These are phyloP conservation scores for Aspergillus melleus DNA, from an alignment of 2,329 filamentous ascomycete species.

Conservation along the genomic window DNA sequence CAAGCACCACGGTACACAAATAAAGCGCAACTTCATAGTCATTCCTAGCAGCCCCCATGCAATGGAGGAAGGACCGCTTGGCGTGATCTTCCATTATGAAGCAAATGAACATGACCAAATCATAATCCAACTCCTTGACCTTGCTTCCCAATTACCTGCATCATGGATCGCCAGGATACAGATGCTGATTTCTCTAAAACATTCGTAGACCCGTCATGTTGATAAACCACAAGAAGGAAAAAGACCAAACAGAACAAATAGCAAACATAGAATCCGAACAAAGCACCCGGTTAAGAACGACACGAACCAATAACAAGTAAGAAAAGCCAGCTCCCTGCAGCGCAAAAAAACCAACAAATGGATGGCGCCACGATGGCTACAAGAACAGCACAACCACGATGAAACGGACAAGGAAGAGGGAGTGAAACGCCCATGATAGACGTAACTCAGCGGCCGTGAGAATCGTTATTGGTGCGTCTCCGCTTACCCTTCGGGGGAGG, in stretches of 20 bases:
- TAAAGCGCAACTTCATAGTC: too few species aligned
- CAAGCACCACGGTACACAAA: too few species aligned
- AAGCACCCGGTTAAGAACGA: too few species aligned
- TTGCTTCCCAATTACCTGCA: neutral
- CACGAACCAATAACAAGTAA: too few species aligned
- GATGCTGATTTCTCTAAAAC: constrained; percentile 4
- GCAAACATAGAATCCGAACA: too few species aligned
- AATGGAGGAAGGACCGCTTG: too few species aligned
- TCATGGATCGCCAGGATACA: constrained; percentile 7
- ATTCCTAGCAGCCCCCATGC: too few species aligned
- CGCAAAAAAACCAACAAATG: neutral
- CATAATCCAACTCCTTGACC: constrained; percentile 5
- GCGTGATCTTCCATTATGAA: too few species aligned
- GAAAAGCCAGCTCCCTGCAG: too few species aligned
- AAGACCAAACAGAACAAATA: neutral
- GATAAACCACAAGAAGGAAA: constrained; percentile 1
- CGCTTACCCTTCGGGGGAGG: constrained; percentile 18
- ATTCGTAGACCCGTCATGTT: neutral
- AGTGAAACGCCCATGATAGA: neutral
- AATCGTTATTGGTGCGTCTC: constrained; percentile 10
- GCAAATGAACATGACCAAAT: neutral
- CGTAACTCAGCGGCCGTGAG: constrained; percentile 1
- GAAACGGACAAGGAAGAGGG: neutral
- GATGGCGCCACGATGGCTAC: neutral
- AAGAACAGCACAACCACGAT: neutral